These are phyloP conservation scores for Phyllosticta paracitricarpa DNA, from an alignment of 2,329 filamentous ascomycete genomes.

Conservation along the genomic window DNA sequence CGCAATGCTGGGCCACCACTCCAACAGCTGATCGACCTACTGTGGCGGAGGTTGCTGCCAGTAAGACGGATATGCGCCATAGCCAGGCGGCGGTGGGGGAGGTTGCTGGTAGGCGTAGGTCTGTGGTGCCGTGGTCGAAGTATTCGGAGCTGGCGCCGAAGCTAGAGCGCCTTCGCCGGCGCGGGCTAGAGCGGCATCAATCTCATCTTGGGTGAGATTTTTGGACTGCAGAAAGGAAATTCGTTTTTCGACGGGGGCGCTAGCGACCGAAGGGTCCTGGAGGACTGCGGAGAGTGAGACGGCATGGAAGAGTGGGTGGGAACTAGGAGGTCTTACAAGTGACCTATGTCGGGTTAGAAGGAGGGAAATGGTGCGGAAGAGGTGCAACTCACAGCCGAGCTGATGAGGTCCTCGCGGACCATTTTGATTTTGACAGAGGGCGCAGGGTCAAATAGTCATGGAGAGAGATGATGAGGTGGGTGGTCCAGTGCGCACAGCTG, in stretches of 20 bases:
- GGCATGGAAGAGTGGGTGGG: not conserved
- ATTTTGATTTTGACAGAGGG: conserved; percentile 58
- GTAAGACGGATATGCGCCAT: conserved; percentile 44
- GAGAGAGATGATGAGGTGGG: not conserved
- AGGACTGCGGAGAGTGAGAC: conserved; percentile 51
- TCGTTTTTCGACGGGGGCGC: conserved; percentile 83
- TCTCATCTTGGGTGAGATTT: conserved; percentile 93
- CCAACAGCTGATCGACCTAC: conserved; percentile 24
- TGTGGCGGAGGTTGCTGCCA: conserved; percentile 43
- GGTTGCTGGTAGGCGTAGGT: conserved; percentile 37
- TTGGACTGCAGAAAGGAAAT: conserved; percentile 91
- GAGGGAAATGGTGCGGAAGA: not conserved
- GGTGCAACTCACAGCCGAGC: conserved; percentile 51
- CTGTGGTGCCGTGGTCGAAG: conserved; percentile 32
- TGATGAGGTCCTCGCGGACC: conserved; percentile 87
- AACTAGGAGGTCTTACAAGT: conserved; percentile 35
- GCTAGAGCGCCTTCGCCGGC: conserved; percentile 43
- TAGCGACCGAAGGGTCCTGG: conserved; percentile 83
- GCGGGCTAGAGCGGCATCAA: conserved; percentile 72
- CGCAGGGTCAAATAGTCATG: conserved; percentile 6
- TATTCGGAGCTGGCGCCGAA: conserved; percentile 38
- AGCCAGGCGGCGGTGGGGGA: conserved; percentile 28
- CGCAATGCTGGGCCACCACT: not conserved
- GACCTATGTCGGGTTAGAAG: conserved; percentile 31
- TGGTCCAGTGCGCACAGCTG: not conserved